Evolutionary conservation across 768 basidiomycete species (phyloP), one percentile per base, ranked within the genome.

Genomic region (Boletellus ananas): DNA sequence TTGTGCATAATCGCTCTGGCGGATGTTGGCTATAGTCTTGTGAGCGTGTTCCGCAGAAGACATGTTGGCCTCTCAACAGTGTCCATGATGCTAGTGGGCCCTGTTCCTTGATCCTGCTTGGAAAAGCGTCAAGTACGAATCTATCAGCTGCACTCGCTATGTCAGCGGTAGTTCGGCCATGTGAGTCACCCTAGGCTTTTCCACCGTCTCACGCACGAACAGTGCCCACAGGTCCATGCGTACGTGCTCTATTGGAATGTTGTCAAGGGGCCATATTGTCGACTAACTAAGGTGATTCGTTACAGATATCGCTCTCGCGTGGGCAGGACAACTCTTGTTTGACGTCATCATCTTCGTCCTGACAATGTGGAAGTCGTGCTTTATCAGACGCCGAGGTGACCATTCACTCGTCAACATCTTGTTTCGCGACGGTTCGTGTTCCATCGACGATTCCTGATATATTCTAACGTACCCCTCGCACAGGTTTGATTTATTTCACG

Each of bases 261-360:
- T 27, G 3, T 3, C 8, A 21, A 45, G 38, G n/a, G n/a, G 14
- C 27, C 7, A 3, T 23, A 9, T n/a, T 17, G 17, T 36, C 34
- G 18, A 20, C 23, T 43, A 40, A 25, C 35, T 16, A 25, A 6
- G 35, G 6, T 3, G 16, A 0, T 23, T n/a, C n/a, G 16, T 18
- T 43, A 21, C 21, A 61, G 58, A 47, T 20, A n/a, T 45, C 2
- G 51, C 49, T 1, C 18, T 48, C 31, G 49, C 25, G 2, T 60
- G 56, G 50, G 21, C 42, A 8, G 40, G 42, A 16, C 51, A 58
- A 33, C 45, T 67, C 18, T 39, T 46, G 10, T 65, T 64, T 36
- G 62, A 65, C 23, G 13, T 47, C 10, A 18, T 58, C 36, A 41
- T 62, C 16, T 65, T 66, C 49, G 11, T 38, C 16, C 42, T 67